phyloP scores from a whole-genome alignment of 768 basidiomycete genomes.

The Tricholoma furcatifolium region DNA sequence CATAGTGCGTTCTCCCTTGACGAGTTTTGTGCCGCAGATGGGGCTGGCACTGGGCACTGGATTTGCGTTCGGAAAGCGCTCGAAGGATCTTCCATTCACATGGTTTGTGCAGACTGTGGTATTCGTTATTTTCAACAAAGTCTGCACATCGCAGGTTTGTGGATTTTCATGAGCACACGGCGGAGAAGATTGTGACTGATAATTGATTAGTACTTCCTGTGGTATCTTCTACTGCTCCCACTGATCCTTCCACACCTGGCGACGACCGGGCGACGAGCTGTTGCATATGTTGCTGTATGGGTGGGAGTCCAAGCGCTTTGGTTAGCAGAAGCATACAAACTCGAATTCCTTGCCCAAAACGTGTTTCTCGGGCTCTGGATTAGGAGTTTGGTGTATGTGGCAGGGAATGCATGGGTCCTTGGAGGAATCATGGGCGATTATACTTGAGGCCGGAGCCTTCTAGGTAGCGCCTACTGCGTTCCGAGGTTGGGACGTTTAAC shows the following conservation, averaged over 20 bases:
- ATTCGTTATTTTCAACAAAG: constrained; percentile 98
- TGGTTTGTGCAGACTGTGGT: constrained; percentile 91
- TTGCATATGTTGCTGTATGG: constrained; percentile 60
- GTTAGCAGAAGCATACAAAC: constrained; percentile 86
- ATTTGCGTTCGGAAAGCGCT: constrained; percentile 60
- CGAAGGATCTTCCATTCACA: constrained; percentile 66
- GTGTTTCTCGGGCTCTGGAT: constrained; percentile 80
- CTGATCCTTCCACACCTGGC: constrained; percentile 69
- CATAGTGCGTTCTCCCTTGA: constrained; percentile 68
- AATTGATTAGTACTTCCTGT: constrained; percentile 82
- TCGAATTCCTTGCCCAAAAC: constrained; percentile 82
- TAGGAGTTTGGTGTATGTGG: constrained; percentile 70
- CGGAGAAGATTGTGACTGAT: background rate
- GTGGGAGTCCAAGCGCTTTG: constrained; percentile 79
- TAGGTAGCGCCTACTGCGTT: constrained; percentile 5
- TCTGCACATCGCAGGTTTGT: constrained; percentile 92
- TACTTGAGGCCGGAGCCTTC: background rate
- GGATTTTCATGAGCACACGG: background rate
- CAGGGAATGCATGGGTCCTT: constrained; percentile 80
- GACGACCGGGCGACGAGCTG: constrained; percentile 42
- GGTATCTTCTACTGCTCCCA: constrained; percentile 91
- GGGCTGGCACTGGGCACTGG: constrained; percentile 68
- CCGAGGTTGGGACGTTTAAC: background rate
- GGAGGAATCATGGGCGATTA: constrained; percentile 52
- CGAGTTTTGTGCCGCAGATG: constrained; percentile 86